These are phyloP conservation scores for Brassica hybrid DNA, from an alignment of 441 rosid species.

Conservation along the genomic window DNA sequence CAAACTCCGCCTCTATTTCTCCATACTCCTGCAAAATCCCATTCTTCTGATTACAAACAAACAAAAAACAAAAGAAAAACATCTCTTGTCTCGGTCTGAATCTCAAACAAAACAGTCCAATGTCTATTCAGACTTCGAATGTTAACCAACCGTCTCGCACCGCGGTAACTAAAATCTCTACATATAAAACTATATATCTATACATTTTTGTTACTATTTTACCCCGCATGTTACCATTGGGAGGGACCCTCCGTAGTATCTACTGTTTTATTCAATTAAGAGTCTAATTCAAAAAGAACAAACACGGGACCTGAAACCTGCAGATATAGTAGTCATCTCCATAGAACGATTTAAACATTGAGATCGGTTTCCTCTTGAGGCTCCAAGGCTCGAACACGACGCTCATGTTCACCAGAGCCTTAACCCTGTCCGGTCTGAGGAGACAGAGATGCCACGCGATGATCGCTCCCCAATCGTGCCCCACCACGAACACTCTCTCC, in stretches of 20 bases:
- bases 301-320: conserved; percentile 64
- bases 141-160: too few species aligned
- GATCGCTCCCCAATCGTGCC: conserved; percentile 80
- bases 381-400: conserved; percentile 58
- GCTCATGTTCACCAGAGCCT: conserved; percentile 66
- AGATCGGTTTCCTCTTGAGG: conserved; percentile 50
- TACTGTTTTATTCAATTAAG: neutral
- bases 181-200: too few species aligned
- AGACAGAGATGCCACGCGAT: conserved; percentile 69
- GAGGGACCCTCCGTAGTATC: neutral
- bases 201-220: too few species aligned
- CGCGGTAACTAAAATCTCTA: too few species aligned
- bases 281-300: conserved; percentile 1
- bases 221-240: too few species aligned
- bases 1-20: conserved; percentile 64
- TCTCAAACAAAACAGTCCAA: conserved; percentile 2
- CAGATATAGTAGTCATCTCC: conserved; percentile 75
- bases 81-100: conserved; percentile 5
- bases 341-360: conserved; percentile 44
- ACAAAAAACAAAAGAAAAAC: neutral
- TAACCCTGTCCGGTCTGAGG: conserved; percentile 71
- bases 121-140: neutral
- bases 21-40: conserved; percentile 58
- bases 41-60: conserved; percentile 14
- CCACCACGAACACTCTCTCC: conserved; percentile 72